Conservation (phyloP, 495 filamentous ascomycete species). For the Xylona heveae region DNA sequence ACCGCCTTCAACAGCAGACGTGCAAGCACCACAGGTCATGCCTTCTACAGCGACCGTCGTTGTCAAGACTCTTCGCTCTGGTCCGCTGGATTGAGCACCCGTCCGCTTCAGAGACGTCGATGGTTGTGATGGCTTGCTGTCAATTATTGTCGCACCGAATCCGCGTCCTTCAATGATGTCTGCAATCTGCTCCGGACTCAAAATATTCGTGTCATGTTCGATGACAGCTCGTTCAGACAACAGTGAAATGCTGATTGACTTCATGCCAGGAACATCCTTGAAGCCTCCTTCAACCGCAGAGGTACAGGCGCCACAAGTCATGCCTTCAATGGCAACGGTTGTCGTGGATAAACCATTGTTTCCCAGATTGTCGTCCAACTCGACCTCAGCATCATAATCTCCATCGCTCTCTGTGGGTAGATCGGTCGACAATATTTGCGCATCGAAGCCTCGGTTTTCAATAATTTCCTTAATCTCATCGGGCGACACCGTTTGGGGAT, state of each 20-base stretch:
- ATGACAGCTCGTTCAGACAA: constrained; percentile 38
- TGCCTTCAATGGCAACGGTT: constrained; percentile 79
- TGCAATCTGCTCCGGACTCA: constrained; percentile 49
- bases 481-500: constrained; percentile 50
- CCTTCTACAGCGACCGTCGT: constrained; percentile 77
- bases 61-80: constrained; percentile 22
- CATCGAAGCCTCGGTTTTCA: constrained; percentile 87
- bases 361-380: too few species aligned
- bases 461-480: constrained; percentile 65
- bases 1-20: constrained; percentile 68
- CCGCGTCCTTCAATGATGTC: constrained; percentile 30
- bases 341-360: constrained; percentile 37
- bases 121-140: constrained; percentile 11
- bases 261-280: constrained; percentile 24
- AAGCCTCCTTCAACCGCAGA: constrained; percentile 73
- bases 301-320: constrained; percentile 94
- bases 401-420: constrained; percentile 17
- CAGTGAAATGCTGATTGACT: constrained; percentile 21
- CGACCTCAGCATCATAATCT: constrained; percentile 9
- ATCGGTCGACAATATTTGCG: constrained; percentile 73
- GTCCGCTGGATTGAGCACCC: constrained; percentile 6
- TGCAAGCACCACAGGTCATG: constrained; percentile 96
- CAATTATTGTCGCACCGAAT: constrained; percentile 20
- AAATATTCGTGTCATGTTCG: constrained; percentile 17
- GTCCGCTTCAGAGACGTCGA: constrained; percentile 1